Evolutionary conservation across 1,284 basidiomycete species (phyloP).

Genomic region (Porodaedalea pini): DNA sequence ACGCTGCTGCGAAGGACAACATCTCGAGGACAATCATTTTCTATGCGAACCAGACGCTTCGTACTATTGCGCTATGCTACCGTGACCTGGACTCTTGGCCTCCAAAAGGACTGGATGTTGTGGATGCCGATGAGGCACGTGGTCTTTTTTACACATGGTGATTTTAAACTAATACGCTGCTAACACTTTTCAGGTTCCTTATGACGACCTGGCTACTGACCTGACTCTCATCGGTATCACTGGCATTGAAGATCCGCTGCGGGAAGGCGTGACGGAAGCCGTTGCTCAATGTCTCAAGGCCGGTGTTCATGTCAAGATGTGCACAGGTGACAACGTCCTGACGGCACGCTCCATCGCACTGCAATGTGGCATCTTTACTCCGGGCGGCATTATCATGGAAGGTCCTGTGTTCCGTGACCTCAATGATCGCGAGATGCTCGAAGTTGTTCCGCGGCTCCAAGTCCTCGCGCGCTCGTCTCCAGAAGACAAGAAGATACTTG

Average conservation of each 20-base stretch:
- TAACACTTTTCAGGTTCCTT: constrained; percentile 52
- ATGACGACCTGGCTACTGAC: constrained; percentile 66
- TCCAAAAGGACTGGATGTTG: constrained; percentile 45
- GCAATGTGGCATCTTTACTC: constrained; percentile 92
- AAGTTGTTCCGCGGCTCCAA: constrained; percentile 67
- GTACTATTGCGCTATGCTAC: constrained; percentile 93
- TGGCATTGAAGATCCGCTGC: constrained; percentile 95
- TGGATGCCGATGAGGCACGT: constrained; percentile 54
- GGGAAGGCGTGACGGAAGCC: constrained; percentile 84
- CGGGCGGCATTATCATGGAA: constrained; percentile 95
- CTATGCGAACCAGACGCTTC: constrained; percentile 93
- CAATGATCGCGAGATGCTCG: constrained; percentile 50
- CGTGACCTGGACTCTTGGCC: constrained; percentile 88
- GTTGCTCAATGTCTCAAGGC: constrained; percentile 85
- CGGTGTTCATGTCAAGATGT: constrained; percentile 98
- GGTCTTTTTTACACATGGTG: constrained; percentile 13
- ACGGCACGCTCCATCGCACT: constrained; percentile 91
- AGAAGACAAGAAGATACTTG: constrained; percentile 93
- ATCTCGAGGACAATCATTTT: constrained; percentile 91
- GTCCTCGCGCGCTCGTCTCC: constrained; percentile 94
- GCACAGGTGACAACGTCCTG: constrained; percentile 95
- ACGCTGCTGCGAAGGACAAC: constrained; percentile 67
- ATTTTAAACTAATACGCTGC: constrained; percentile 15
- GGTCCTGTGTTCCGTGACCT: constrained; percentile 77
- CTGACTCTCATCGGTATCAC: constrained; percentile 85